Evolutionary conservation across 805 yeast genomes (phyloP), one percentile per base, ranked within the genome.

Genomic region (Myxozyma monticola): DNA sequence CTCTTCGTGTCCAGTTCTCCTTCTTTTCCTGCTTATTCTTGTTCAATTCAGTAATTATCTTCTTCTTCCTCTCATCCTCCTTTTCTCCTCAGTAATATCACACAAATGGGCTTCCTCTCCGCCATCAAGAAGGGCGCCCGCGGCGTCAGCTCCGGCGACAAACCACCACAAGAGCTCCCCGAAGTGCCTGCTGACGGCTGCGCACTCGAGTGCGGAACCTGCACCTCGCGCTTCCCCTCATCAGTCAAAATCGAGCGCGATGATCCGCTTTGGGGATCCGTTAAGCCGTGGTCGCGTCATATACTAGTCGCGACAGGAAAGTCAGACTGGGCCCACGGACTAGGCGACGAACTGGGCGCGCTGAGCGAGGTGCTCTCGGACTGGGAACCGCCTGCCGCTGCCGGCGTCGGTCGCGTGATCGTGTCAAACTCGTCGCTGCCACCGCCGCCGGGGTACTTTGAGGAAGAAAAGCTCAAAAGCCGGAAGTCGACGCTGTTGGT

Each of bases 301-400:
- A 71, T 88, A 20, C 69, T 91, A 29, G 82, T 90, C 0, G 85
- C 96, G 1, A 89, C 97, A 0, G 95, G 93, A 9, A 81, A 82
- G 59, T 65, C 78, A 0, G 95, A 91, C 67, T 91, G 99, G 99
- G 71, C 69, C 14, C 91, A 80, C 54, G 85, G 85, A 62, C 87
- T 96, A 2, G 72, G 76, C 7, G 71, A 74, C 8, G 78, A 75
- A 26, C 45, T 62, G 21, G 68, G 71, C 2, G 71, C 81, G 0
- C 70, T 84, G 31, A 76, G 81, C 33, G 57, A 73, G 31, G 70
- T 67, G 9, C 69, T 81, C 8, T 65, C 68, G 18, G 50, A 62
- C n/a, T 61, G 62, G 60, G n/a, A 28, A 20, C 48, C 56, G 4
- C 36, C 63, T 10, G 64, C 42, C 1, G 30, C 53, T n/a, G 48